Evolutionary conservation across 352 stramenopile genomes (phyloP).

Genomic region (Aphanomyces invadans): DNA sequence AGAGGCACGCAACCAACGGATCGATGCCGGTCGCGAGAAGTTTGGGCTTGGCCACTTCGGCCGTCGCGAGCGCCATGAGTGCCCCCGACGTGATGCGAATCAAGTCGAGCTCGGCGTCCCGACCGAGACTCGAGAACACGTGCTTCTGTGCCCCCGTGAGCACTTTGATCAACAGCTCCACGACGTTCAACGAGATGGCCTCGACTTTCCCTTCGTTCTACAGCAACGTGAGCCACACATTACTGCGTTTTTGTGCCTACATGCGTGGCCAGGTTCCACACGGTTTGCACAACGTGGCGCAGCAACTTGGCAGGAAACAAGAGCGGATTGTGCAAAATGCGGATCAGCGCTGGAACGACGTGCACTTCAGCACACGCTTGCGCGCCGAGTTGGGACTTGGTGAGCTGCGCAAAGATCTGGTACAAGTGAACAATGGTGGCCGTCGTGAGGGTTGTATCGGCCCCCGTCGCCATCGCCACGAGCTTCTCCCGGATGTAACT

Average conservation of each 20-base stretch:
- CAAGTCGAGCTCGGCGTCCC: constrained; percentile 36
- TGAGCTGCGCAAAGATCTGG: constrained; percentile 12
- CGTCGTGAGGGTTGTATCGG: not conserved
- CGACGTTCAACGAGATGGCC: constrained; percentile 7
- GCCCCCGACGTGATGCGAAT: constrained; percentile 42
- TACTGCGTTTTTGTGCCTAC: too few relatives aligned
- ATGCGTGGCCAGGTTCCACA: constrained; percentile 23
- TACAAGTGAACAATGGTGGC: not conserved
- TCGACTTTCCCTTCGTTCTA: constrained; percentile 24
- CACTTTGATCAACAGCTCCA: constrained; percentile 31
- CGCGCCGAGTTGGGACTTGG: constrained; percentile 9
- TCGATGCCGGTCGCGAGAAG: constrained; percentile 67
- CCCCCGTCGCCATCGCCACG: constrained; percentile 8
- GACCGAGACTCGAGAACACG: constrained; percentile 33
- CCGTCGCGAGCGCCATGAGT: constrained; percentile 61
- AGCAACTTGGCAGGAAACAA: not conserved
- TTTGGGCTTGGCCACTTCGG: constrained; percentile 54
- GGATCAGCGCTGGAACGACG: constrained; percentile 14
- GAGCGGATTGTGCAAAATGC: constrained; percentile 8
- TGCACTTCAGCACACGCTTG: not conserved
- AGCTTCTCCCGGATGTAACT: constrained; percentile 20
- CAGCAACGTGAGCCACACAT: not conserved
- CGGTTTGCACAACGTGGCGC: constrained; percentile 3
- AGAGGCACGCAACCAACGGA: constrained; percentile 48
- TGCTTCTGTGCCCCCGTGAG: constrained; percentile 27